Evolutionary conservation across 192 early-diverging fungal genomes (phyloP).

Genomic region (Funneliformis geosporum): DNA sequence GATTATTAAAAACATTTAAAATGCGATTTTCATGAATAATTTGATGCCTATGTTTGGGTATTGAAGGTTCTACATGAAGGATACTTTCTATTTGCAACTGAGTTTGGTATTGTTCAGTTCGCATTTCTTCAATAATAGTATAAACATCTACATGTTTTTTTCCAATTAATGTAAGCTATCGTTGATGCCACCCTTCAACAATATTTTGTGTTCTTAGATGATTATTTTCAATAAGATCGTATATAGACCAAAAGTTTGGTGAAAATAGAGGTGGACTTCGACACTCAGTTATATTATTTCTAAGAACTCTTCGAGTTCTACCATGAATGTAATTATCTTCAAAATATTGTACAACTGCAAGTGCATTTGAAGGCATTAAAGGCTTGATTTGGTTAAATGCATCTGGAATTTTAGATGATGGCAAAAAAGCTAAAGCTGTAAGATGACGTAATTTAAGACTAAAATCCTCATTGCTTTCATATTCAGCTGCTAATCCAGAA

Average conservation of each 20-base stretch:
- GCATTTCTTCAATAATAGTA: conserved; percentile 26
- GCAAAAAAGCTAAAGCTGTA: too few species aligned
- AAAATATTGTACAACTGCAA: background rate
- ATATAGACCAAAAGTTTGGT: background rate
- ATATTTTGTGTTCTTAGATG: conserved; percentile 3
- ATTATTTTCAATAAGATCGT: background rate
- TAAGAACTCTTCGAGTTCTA: background rate
- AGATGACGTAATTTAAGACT: too few species aligned
- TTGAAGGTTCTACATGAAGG: background rate
- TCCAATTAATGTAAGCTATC: background rate
- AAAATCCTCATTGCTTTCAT: too few species aligned
- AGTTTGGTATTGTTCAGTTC: background rate
- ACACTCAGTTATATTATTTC: conserved; percentile 8
- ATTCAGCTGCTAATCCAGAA: too few species aligned
- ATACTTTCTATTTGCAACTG: background rate
- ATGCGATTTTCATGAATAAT: background rate
- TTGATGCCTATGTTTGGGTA: background rate
- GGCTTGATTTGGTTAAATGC: background rate
- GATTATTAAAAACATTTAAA: conserved; percentile 8
- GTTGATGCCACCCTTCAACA: background rate
- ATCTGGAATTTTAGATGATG: too few species aligned
- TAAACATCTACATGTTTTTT: conserved; percentile 17
- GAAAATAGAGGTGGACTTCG: background rate
- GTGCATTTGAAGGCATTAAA: background rate
- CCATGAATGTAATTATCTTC: background rate